A percentile compares a stretch with the other conserved stretches of the same genome.
Conservation (phyloP, 2,329 filamentous ascomycete genomes). For the Colletotrichum incanum region DNA sequence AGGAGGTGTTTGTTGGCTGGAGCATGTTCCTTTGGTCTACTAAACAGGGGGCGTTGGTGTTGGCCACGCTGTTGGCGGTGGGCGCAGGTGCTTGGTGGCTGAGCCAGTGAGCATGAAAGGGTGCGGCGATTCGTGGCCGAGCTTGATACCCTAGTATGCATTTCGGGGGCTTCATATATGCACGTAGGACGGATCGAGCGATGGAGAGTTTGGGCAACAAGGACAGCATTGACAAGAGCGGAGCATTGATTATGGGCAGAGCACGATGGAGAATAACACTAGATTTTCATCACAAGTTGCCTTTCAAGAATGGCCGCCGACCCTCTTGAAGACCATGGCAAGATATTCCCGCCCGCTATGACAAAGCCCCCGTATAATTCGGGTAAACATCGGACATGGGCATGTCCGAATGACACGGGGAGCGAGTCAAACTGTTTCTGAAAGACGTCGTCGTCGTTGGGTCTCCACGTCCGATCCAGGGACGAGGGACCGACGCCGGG, state of each 20-base stretch:
- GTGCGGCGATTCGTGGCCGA: not conserved
- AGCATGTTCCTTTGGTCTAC: constrained; percentile 71
- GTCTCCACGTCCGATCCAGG: not conserved
- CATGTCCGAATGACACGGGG: constrained; percentile 23
- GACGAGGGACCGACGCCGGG: not conserved
- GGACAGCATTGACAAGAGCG: constrained; percentile 4
- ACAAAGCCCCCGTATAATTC: not conserved
- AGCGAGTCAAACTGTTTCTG: constrained; percentile 32
- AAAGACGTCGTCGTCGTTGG: not conserved
- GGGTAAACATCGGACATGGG: constrained; percentile 7
- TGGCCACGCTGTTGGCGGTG: constrained; percentile 60
- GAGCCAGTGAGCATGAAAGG: constrained; percentile 18
- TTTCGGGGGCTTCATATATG: not conserved
- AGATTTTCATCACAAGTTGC: not conserved
- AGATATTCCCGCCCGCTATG: not conserved
- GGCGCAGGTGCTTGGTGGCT: constrained; percentile 64
- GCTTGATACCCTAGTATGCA: constrained; percentile 5
- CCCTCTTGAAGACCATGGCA: not conserved
- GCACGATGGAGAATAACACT: not conserved
- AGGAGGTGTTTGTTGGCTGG: constrained; percentile 67
- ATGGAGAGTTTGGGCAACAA: not conserved
- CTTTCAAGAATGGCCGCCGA: not conserved
- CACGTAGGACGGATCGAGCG: not conserved
- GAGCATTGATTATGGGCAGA: constrained; percentile 19
- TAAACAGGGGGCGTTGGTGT: constrained; percentile 62